Evolutionary conservation across 306 rosid genomes (phyloP), one percentile per base, ranked within the genome.

Genomic region (Crataegus laevigata): DNA sequence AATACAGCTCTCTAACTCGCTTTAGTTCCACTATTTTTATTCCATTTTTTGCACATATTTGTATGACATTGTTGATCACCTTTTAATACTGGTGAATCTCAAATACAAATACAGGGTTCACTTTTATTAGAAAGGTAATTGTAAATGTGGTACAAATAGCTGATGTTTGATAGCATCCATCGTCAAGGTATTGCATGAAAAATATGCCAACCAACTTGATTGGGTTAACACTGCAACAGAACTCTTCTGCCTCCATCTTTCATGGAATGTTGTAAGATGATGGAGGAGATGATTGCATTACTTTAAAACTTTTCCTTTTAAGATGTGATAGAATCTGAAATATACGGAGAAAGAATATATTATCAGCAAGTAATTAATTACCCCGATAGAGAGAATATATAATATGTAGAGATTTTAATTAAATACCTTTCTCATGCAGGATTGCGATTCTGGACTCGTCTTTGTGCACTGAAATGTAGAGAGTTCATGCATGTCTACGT

Each of bases 271-370:
- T 52, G 30, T 52, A 61, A 29, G 24, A 50, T 50, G 75, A 71
- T 45, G 75, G 77, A 66, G 84, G 66, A 47, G 58, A 25, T 66
- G 58, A 45, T 70, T 81, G 29, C 78, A 71, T 81, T 3, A 14
- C 54, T 34, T 73, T 71, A 4, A 81, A 34, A 15, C 6, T 66
- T 19, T 76, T 71, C 52, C 69, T 78, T 57, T 77, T 76, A 18
- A 81, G 84, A 60, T 25, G 43, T 15, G 78, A 67, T 34, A 72
- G 34, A 50, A 50, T 29, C 84, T 81, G 75, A 75, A 42, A 65
- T 17, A 10, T 1, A 42, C 6, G 68, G 2, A 18, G 26, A 17
- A 1, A 45, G 19, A 42, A 36, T 25, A 62, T 30, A 4, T 50
- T 14, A 52, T 22, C 51, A 29, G 40, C 67, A 62, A 29, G 40